phyloP scores from a whole-genome alignment of 306 rosid genomes.

The Malus sieversii region DNA sequence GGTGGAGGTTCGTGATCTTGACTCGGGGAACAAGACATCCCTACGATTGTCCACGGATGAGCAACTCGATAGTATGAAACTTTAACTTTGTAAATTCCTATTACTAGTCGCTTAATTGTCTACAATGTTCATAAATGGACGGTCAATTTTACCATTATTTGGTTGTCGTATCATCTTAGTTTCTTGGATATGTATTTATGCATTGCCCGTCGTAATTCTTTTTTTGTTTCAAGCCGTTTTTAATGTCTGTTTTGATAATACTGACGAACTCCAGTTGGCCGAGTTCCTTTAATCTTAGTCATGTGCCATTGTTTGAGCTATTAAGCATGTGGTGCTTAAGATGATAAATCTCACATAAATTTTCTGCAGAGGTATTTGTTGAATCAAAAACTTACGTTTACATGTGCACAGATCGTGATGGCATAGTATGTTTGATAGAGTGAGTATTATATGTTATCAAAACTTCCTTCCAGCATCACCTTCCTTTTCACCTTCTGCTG shows the following conservation, averaged over 20 bases:
- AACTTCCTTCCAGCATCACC: not conserved
- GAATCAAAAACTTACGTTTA: slow-evolving; percentile 53
- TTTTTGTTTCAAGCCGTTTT: not conserved
- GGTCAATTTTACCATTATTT: not conserved
- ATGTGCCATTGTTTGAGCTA: not conserved
- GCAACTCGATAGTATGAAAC: slow-evolving; percentile 63
- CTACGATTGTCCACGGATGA: slow-evolving; percentile 68
- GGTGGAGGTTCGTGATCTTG: slow-evolving; percentile 91
- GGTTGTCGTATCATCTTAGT: not conserved
- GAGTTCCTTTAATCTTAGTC: not conserved
- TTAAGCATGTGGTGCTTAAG: not conserved
- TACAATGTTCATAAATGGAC: not conserved
- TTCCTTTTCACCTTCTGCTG: not conserved
- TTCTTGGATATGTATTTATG: not conserved
- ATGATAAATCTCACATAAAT: slow-evolving; percentile 7
- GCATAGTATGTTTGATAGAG: slow-evolving; percentile 80
- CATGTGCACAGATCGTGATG: slow-evolving; percentile 86
- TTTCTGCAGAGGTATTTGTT: slow-evolving; percentile 61
- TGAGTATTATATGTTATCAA: slow-evolving; percentile 32
- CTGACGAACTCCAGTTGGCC: not conserved
- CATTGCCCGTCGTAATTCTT: not conserved
- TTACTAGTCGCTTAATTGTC: not conserved
- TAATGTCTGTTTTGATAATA: not conserved
- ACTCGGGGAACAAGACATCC: slow-evolving; percentile 71
- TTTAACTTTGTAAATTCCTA: slow-evolving; percentile 12